Evolutionary conservation across 2,329 filamentous ascomycete genomes (phyloP).

Genomic region (Colletotrichum sp.): DNA sequence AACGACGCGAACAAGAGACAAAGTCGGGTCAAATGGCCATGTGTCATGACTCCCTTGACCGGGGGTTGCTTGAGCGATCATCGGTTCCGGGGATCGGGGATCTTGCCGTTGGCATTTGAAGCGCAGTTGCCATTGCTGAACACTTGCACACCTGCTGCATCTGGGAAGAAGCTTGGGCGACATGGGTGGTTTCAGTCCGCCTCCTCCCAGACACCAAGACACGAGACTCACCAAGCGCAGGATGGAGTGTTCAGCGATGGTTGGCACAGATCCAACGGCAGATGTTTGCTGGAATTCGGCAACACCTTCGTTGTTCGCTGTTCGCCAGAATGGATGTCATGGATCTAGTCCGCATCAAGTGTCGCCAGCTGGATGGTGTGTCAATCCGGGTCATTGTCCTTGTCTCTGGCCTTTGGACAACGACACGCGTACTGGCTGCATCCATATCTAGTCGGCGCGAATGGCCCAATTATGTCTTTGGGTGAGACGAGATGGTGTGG

Average conservation of each 20-base stretch:
- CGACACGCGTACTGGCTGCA: conserved; percentile 12
- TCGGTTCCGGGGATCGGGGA: background rate
- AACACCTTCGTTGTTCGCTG: background rate
- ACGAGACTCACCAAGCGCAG: background rate
- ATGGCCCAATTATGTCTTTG: background rate
- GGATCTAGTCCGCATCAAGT: background rate
- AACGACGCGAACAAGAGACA: background rate
- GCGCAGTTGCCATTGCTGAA: background rate
- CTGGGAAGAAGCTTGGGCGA: conserved; percentile 9
- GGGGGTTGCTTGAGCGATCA: conserved; percentile 10
- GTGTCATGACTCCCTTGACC: conserved; percentile 16
- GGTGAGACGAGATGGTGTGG: conserved; percentile 1
- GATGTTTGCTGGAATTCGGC: background rate
- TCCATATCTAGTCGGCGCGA: background rate
- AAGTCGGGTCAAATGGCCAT: conserved; percentile 4
- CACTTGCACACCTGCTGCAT: conserved; percentile 3
- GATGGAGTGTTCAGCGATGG: background rate
- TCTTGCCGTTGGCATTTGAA: background rate
- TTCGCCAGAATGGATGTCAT: background rate
- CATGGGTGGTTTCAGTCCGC: conserved; percentile 13
- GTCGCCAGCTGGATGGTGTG: background rate
- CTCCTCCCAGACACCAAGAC: conserved; percentile 2
- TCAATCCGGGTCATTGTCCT: background rate
- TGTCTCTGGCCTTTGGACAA: background rate
- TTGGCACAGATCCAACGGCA: background rate